Evolutionary conservation across 2,329 filamentous ascomycete genomes (phyloP).

Genomic region (Arthrobotrys musiformis): DNA sequence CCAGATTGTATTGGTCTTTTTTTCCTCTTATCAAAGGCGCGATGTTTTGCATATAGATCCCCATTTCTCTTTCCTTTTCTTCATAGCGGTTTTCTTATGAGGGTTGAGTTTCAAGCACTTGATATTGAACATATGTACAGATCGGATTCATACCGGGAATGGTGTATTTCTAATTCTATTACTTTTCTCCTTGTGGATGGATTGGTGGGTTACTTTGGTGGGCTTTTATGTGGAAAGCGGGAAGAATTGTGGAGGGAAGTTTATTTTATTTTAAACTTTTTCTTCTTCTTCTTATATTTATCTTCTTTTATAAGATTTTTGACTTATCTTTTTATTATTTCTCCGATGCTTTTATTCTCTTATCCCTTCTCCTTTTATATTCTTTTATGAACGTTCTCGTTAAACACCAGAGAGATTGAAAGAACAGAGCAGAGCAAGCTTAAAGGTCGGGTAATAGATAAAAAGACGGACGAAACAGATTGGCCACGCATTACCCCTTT

Average conservation of each 20-base stretch:
- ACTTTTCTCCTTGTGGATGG: neutral
- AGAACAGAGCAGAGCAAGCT: constrained; percentile 5
- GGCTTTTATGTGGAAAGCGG: too few relatives aligned
- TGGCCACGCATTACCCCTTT: constrained; percentile 23
- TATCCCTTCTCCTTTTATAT: constrained; percentile 33
- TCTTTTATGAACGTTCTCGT: neutral
- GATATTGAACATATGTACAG: constrained; percentile 23
- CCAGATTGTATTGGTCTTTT: neutral
- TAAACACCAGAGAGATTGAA: constrained; percentile 5
- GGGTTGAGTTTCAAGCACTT: constrained; percentile 12
- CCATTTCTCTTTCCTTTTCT: neutral
- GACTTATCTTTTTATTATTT: constrained; percentile 11
- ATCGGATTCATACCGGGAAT: constrained; percentile 5
- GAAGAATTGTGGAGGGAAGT: too few relatives aligned
- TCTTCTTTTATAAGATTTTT: neutral
- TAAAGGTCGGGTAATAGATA: constrained; percentile 47
- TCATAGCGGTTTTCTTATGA: neutral
- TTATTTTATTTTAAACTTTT: neutral
- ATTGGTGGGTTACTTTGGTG: neutral
- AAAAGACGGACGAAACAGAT: constrained; percentile 23
- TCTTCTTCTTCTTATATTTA: neutral
- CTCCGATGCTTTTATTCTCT: constrained; percentile 36
- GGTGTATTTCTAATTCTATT: constrained; percentile 35
- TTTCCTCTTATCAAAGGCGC: neutral
- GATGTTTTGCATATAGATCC: constrained; percentile 10